Evolutionary conservation across 768 basidiomycete genomes (phyloP), one percentile per base, ranked within the genome.

Genomic region (Suillus cothurnatus): DNA sequence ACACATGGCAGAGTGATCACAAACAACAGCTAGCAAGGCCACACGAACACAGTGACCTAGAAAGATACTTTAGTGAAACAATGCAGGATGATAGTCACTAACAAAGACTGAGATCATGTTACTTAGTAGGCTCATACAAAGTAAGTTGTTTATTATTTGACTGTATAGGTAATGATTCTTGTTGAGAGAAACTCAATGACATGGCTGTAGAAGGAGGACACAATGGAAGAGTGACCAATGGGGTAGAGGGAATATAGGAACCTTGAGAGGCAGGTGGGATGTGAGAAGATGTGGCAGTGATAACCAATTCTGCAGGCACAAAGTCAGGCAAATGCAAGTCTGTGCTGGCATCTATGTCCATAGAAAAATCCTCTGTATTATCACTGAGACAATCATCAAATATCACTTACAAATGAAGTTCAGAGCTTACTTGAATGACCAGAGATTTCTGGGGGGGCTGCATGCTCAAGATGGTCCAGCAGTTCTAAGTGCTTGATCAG

Each of bases 1-100:
- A 45, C 68, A 71, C 70, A 74, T 70, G 1, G 74, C 75, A 0
- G 74, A 75, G 52, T 77, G 73, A 55, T 77, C 76, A 15, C 73
- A 74, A 7, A 78, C 68, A 15, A 77, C 68, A 3, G 53, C 71
- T 32, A 77, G 52, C 7, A 76, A 62, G 6, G 67, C 69, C 14
- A 73, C 72, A 26, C 67, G 70, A 11, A 77, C 65, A 19, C 38
- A 53, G n/a, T 64, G 64, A 49, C 72, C 71, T 72, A 43, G 6
- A 43, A 43, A 19, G 8, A 43, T 39, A 17, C 34, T 49, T 32
- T 32, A 63, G 28, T 53, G 62, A 66, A 14, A 53, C 28, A 31
- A 28, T 39, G 23, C 34, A 17, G 55, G 7, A 31, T n/a, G 58
- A 43, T 36, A 14, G 36, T 32, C n/a, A n/a, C n/a, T n/a, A n/a